phyloP scores from a whole-genome alignment of 2,329 filamentous ascomycete species.

The Colletotrichum sp. region DNA sequence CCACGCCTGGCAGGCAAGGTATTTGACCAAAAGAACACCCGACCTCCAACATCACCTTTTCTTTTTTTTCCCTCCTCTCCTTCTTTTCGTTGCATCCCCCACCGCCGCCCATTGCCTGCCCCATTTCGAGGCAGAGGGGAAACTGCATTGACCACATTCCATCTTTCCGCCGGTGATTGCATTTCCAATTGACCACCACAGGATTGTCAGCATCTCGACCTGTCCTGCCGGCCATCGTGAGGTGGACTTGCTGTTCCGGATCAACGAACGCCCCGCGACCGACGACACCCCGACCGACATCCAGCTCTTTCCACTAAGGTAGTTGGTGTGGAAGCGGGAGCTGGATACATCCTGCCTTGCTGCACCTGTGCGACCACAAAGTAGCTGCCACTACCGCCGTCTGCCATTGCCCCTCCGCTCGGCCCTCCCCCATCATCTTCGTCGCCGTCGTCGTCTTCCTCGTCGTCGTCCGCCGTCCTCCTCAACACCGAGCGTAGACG shows the following conservation, averaged over 20 bases:
- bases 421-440: not conserved
- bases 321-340: constrained; percentile 12
- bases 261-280: constrained; percentile 12
- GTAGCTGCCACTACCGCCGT: not conserved
- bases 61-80: not conserved
- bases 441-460: not conserved
- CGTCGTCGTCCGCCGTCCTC: not conserved
- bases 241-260: not conserved
- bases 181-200: not conserved
- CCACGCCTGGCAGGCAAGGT: not conserved
- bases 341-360: constrained; percentile 2
- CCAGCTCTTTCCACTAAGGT: too few species aligned
- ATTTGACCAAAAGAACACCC: not conserved
- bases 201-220: not conserved
- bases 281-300: not conserved
- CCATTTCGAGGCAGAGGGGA: not conserved
- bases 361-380: not conserved
- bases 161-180: not conserved
- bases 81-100: not conserved
- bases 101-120: not conserved
- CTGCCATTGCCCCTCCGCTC: constrained; percentile 6
- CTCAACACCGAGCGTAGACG: not conserved
- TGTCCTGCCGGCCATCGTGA: not conserved
- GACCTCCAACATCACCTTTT: not conserved
- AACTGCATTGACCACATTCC: not conserved